Evolutionary conservation across 139 green algal genomes (phyloP).

Genomic region (Spirogloea muscicola): DNA sequence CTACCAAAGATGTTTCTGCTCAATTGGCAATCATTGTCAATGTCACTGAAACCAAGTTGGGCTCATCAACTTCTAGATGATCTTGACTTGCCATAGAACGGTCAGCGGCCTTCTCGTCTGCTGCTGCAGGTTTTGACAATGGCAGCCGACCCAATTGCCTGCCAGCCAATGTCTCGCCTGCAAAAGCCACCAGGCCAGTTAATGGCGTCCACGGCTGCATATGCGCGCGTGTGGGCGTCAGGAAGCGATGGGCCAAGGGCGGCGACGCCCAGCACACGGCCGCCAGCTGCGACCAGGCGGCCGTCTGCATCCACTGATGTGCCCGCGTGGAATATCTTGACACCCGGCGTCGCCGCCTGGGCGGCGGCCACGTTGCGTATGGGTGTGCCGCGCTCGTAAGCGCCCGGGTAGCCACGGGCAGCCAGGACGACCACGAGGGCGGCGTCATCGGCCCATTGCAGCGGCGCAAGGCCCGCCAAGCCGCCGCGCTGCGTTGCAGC

Average conservation of each 20-base stretch:
- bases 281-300: slow-evolving; percentile 40
- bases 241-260: slow-evolving; percentile 26
- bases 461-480: background rate
- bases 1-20: no score
- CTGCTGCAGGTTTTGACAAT: no score
- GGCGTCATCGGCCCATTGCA: slow-evolving; percentile 56
- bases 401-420: slow-evolving; percentile 88
- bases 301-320: slow-evolving; percentile 31
- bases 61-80: no score
- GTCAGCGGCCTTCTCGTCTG: no score
- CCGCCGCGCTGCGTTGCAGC: slow-evolving; percentile 40
- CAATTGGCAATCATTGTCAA: no score
- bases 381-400: slow-evolving; percentile 75
- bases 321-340: slow-evolving; percentile 56
- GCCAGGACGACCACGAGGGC: slow-evolving; percentile 84
- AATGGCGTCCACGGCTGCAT: slow-evolving; percentile 53
- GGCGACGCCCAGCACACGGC: slow-evolving; percentile 53
- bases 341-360: background rate
- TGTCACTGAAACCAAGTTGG: no score
- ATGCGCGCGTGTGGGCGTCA: slow-evolving; percentile 47
- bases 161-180: slow-evolving; percentile 53
- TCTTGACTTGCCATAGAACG: no score
- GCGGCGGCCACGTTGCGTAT: slow-evolving; percentile 64
- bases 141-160: no score
- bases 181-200: slow-evolving; percentile 51